A percentile compares a stretch with the other conserved stretches of the same genome.
Evolutionary conservation across 768 basidiomycete genomes (phyloP).

Genomic region (Boletus rubescentipes): DNA sequence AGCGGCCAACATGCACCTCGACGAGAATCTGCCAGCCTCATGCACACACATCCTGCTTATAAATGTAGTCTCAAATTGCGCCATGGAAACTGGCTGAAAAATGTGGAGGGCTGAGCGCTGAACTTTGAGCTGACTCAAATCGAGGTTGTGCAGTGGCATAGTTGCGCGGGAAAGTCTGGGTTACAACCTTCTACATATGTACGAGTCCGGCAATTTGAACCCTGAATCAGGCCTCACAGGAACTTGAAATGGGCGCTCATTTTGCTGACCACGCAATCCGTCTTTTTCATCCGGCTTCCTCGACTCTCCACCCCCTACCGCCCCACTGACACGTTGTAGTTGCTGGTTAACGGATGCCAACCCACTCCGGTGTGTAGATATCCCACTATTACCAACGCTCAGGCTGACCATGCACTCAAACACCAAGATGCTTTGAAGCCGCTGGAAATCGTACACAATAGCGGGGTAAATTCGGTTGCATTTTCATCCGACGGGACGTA

Average conservation of each 20-base stretch:
- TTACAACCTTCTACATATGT: no score
- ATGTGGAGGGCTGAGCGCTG: no score
- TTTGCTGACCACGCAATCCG: not conserved
- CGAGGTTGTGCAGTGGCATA: no score
- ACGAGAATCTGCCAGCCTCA: no score
- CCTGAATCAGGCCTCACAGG: not conserved
- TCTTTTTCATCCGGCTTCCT: not conserved
- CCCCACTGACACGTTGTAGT: not conserved
- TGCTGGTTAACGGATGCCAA: slow-evolving; percentile 1
- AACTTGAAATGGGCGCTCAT: not conserved
- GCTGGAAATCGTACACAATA: slow-evolving; percentile 5
- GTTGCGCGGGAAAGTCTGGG: no score
- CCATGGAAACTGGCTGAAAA: no score
- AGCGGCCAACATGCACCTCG: no score
- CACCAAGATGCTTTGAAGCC: slow-evolving; percentile 3
- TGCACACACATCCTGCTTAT: no score
- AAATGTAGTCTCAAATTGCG: no score
- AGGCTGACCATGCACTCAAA: not conserved
- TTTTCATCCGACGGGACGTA: slow-evolving; percentile 17
- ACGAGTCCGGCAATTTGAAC: no score
- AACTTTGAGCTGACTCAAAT: no score
- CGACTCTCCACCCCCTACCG: not conserved
- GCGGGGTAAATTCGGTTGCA: slow-evolving; percentile 8
- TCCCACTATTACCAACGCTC: not conserved
- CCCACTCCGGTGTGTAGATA: slow-evolving; percentile 1